A percentile compares a stretch with the other conserved stretches of the same genome.
phyloP scores from a whole-genome alignment of 805 yeast genomes.

The Hagleromyces aurorensis region DNA sequence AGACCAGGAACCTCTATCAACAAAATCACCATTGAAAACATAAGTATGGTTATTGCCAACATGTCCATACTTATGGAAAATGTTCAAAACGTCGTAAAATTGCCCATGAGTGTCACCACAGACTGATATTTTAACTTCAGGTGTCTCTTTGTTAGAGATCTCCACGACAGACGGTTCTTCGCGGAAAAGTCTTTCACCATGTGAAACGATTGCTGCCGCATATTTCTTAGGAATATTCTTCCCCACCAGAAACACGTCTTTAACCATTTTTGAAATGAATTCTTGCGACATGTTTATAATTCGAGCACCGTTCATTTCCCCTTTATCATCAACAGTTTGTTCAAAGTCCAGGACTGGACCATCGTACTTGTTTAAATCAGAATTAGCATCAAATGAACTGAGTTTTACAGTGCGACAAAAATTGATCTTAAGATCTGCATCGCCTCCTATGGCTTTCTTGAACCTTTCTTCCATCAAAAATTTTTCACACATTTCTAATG shows the following conservation, averaged over 20 bases:
- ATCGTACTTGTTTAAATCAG: slow-evolving; percentile 24
- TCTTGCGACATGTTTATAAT: slow-evolving; percentile 39
- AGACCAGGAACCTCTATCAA: slow-evolving; percentile 97
- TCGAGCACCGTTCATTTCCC: slow-evolving; percentile 20
- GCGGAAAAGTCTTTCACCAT: slow-evolving; percentile 55
- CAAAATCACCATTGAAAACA: slow-evolving; percentile 94
- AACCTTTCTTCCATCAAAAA: slow-evolving; percentile 69
- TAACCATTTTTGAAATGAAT: slow-evolving; percentile 58
- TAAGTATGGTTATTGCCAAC: slow-evolving; percentile 60
- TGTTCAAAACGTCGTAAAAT: slow-evolving; percentile 77
- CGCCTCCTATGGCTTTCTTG: slow-evolving; percentile 79
- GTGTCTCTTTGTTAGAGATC: slow-evolving; percentile 33
- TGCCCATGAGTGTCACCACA: slow-evolving; percentile 99
- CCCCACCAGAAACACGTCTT: slow-evolving; percentile 60
- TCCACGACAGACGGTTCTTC: slow-evolving; percentile 74
- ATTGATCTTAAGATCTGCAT: slow-evolving; percentile 29
- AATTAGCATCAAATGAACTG: slow-evolving; percentile 26
- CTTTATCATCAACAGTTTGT: slow-evolving; percentile 24
- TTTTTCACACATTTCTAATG: slow-evolving; percentile 54
- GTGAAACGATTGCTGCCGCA: slow-evolving; percentile 72
- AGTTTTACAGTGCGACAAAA: slow-evolving; percentile 24
- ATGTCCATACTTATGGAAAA: slow-evolving; percentile 67
- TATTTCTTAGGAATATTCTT: slow-evolving; percentile 71
- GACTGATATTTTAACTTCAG: slow-evolving; percentile 51
- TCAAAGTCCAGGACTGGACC: slow-evolving; percentile 26